Percentiles rank a stretch among this genome's conserved stretches.
These are phyloP conservation scores for Ganoderma leucocontextum DNA, from an alignment of 1,284 basidiomycete genomes.

Conservation along the genomic window DNA sequence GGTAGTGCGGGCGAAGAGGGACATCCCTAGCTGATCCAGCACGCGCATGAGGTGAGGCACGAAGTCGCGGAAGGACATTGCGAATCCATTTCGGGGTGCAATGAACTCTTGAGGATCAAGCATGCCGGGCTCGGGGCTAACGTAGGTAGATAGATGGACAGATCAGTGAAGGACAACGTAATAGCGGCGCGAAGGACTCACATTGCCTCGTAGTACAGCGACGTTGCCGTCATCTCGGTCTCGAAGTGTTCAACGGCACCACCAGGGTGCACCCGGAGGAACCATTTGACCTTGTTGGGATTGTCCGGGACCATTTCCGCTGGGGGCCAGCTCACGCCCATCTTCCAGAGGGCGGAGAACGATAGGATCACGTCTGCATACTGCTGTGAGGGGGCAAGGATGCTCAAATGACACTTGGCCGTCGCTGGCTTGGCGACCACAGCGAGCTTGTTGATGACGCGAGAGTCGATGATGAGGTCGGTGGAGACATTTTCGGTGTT, in stretches of 20 bases:
- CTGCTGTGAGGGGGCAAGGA: constrained; percentile 72
- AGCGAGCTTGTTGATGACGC: constrained; percentile 76
- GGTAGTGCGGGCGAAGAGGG: constrained; percentile 76
- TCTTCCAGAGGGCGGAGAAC: constrained; percentile 74
- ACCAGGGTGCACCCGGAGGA: constrained; percentile 79
- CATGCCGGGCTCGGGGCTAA: constrained; percentile 75
- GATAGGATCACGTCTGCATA: constrained; percentile 79
- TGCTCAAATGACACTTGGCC: constrained; percentile 77
- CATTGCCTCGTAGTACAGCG: constrained; percentile 82
- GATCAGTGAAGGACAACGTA: constrained; percentile 25
- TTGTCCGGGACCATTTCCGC: constrained; percentile 68
- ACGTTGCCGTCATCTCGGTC: constrained; percentile 76
- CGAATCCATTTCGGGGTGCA: constrained; percentile 79
- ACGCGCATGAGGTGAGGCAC: constrained; percentile 79
- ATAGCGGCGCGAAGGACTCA: constrained; percentile 45
- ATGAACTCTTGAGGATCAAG: constrained; percentile 79
- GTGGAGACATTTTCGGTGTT: constrained; percentile 66
- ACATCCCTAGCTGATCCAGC: constrained; percentile 81
- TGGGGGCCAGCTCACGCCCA: constrained; percentile 77
- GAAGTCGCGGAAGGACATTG: constrained; percentile 81
- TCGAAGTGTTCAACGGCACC: constrained; percentile 85
- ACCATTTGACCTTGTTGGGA: constrained; percentile 73
- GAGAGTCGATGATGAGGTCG: constrained; percentile 77
- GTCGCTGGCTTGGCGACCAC: constrained; percentile 73
- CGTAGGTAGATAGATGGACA: constrained; percentile 5